Base-by-base conservation (phyloP, 345 rosid species). In the Lepidium africanum region DNA sequence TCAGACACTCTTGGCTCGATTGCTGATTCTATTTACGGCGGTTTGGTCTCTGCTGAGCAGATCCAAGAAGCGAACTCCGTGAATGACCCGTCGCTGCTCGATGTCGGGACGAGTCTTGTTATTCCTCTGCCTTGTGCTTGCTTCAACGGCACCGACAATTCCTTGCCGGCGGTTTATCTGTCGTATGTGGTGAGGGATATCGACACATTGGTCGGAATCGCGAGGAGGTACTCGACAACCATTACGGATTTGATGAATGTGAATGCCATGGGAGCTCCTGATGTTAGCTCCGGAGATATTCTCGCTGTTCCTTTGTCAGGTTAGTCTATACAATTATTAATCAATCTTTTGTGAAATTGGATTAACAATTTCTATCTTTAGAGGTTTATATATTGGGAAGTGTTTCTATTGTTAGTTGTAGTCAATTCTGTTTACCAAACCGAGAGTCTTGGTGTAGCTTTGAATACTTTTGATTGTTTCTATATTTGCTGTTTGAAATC, bases 171-270 rank as follows among this genome's bases (percentile, higher is more conserved):
- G 3, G 81, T 89, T 70, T 94, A 89, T 78, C 41, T 94, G 59
- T 91, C 97, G 5, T 94, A 91, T 33, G 97, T 91, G 9, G 99
- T 91, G 68, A 79, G 48, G 69, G 83, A 70, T 1, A 81, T 87
- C 30, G 99, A 91, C 48, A 87, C 92, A 0, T 73, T 94, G 64
- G 82, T 82, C 0, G 93, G 86, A 27, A 84, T 94, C 41, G 99
- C 97, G 0, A 80, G 85, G 12, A 83, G 84, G 65, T 91, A 89
- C 42, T 60, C 83, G 5, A 94, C 99, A 6, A 91, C 99, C 0
- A 70, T 94, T 47, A 87, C 96, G 3, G 99, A 94, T 78, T 89
- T 94, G 89, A 94, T 89, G 97, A 87, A 91, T 84, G 99, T 89
- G 47, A 94, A 94, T 78, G 97, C 96, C 11, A 88, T 94, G 97